Conservation (phyloP, 106 monocot species). For the Dactylorhiza incarnata region DNA sequence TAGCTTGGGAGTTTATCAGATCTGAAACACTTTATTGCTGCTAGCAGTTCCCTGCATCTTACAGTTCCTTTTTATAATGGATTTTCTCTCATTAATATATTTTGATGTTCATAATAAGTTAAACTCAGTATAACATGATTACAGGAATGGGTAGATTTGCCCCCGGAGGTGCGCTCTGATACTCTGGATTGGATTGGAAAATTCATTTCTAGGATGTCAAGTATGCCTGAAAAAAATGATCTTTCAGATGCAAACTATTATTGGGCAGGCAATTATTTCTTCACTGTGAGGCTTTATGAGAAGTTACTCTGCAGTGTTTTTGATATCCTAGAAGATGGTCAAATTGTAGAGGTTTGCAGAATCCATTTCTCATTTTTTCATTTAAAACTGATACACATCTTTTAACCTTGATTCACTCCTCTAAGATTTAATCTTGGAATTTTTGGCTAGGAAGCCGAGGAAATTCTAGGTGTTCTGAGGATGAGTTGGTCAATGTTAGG, state of each 20-base stretch:
- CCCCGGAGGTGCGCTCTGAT: constrained; percentile 18
- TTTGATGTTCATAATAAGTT: constrained; percentile 2
- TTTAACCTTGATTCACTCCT: background rate
- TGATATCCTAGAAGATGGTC: constrained; percentile 80
- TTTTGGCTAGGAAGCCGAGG: constrained; percentile 58
- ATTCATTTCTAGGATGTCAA: constrained; percentile 40
- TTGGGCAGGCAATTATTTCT: constrained; percentile 51
- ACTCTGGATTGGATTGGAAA: constrained; percentile 32
- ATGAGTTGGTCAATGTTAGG: constrained; percentile 61
- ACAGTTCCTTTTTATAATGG: background rate
- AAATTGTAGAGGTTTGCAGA: constrained; percentile 51
- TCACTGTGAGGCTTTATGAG: constrained; percentile 56
- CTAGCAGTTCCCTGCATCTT: background rate
- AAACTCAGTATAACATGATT: constrained; percentile 3
- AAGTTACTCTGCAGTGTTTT: constrained; percentile 64
- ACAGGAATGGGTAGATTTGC: constrained; percentile 38
- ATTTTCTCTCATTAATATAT: background rate
- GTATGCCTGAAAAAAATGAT: constrained; percentile 41
- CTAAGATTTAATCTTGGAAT: background rate
- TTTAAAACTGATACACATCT: background rate
- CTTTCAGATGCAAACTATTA: constrained; percentile 44
- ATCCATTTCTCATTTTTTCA: background rate
- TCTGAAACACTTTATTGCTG: background rate
- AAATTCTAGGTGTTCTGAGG: constrained; percentile 44
- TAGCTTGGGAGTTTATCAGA: background rate